These are phyloP conservation scores for Tetrahymena thermophila DNA, from an alignment of 73 alveolate species.

Conservation along the genomic window DNA sequence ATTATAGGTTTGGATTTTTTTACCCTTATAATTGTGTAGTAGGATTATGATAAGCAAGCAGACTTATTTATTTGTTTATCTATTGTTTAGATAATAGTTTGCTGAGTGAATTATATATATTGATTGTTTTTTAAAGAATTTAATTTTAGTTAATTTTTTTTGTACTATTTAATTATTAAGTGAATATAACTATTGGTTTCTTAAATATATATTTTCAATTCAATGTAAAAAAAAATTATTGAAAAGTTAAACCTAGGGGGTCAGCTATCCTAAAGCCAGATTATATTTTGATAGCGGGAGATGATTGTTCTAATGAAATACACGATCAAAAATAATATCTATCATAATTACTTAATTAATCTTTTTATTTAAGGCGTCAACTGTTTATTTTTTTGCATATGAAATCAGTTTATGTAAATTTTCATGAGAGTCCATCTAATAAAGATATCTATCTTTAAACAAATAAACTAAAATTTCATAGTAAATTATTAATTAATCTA, in stretches of 20 bases:
- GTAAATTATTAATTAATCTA: neutral
- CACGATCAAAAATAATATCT: neutral
- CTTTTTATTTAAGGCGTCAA: neutral
- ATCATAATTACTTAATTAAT: neutral
- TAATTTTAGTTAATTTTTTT: neutral
- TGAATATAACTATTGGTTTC: neutral
- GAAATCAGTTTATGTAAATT: neutral
- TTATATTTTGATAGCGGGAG: neutral
- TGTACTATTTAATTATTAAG: neutral
- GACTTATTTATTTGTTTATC: neutral
- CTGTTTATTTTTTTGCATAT: no score
- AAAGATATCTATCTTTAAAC: no score
- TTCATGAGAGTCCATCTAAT: neutral
- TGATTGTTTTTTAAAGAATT: neutral
- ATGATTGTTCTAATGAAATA: neutral
- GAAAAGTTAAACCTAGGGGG: neutral
- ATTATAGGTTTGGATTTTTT: neutral
- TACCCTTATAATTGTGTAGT: neutral
- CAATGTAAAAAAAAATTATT: no score
- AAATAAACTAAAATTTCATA: neutral
- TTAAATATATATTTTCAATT: neutral
- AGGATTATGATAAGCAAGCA: neutral
- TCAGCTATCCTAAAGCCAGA: neutral
- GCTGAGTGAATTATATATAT: neutral
- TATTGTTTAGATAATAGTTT: neutral